Base-by-base conservation (phyloP, 805 yeast genomes). In the Yamadazyma paraphyllophila region DNA sequence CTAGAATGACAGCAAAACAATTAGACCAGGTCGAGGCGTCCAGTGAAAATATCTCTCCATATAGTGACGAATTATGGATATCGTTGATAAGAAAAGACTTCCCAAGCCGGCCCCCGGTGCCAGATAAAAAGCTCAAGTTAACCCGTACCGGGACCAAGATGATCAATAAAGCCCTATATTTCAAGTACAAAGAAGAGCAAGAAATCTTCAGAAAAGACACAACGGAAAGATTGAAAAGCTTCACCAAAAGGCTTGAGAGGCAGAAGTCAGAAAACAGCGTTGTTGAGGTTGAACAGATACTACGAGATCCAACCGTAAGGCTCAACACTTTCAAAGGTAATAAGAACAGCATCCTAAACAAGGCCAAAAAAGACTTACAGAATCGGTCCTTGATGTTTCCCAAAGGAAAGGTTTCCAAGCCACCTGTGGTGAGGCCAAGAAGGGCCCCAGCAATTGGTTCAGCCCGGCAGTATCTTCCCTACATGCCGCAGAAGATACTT, bases 1-100 rank as follows among this genome's bases (percentile, higher is more conserved):
- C 52, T 46, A 69, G 68, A 44, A 74, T 78, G 67, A 65, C 70
- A 2, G 71, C 76, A 2, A 72, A 68, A 47, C 73, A 77, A 39
- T 60, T 79, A 13, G 58, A 58, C 30, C 45, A 52, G 7, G 62
- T 77, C 0, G 83, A 79, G 54, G 47, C 45, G 1, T 59, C 54
- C 38, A 73, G 78, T 36, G 76, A 77, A 4, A 76, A 66, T 17
- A 52, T 79, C 1, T 57, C 57, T 6, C 68, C 73, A 1, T 58
- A 66, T 35, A 61, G 76, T 3, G 81, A 77, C 49, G 63, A 60
- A 5, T 50, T 78, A 29, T 79, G 83, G 83, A 57, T 54, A 33
- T 44, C 48, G n/a, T 57, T 79, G 16, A 60, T 78, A 1, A 61
- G 61, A 33, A 66, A 73, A 45, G 83, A 78, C 53, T 79, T 79